Percentiles rank a stretch among this genome's conserved stretches.
phyloP scores from a whole-genome alignment of 2,329 filamentous ascomycete species.

The Rosellinia necatrix region DNA sequence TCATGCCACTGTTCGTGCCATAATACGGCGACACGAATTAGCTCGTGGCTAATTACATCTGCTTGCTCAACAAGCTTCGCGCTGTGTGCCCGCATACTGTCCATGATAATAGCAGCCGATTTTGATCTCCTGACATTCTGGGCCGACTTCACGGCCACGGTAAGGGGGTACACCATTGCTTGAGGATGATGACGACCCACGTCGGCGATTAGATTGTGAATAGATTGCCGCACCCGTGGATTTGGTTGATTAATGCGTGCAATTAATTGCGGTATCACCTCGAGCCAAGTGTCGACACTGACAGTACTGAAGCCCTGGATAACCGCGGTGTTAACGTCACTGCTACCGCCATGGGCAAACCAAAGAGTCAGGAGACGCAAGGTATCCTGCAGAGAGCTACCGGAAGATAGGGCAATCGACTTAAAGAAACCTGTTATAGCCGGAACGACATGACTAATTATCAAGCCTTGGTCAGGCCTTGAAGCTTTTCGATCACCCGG shows the following conservation, averaged over 20 bases:
- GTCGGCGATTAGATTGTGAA: conserved; percentile 90
- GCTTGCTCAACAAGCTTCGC: conserved; percentile 92
- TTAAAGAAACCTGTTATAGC: conserved; percentile 97
- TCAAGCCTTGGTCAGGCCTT: conserved; percentile 64
- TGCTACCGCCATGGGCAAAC: conserved; percentile 90
- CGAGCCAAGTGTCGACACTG: conserved; percentile 96
- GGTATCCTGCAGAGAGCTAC: conserved; percentile 94
- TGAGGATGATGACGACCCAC: conserved; percentile 95
- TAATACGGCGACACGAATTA: conserved; percentile 93
- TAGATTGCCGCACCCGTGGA: conserved; percentile 81
- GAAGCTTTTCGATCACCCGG: conserved; percentile 60
- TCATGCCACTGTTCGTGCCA: conserved; percentile 99
- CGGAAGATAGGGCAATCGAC: conserved; percentile 88
- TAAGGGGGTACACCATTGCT: conserved; percentile 93
- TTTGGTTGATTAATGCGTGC: conserved; percentile 97
- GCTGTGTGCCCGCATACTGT: conserved; percentile 95
- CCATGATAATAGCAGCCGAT: conserved; percentile 93
- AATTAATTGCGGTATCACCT: conserved; percentile 96
- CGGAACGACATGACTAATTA: conserved; percentile 89
- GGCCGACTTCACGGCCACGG: conserved; percentile 93
- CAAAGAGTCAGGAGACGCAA: conserved; percentile 90
- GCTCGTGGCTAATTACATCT: conserved; percentile 90
- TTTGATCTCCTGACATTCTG: conserved; percentile 82
- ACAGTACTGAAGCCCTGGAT: conserved; percentile 90
- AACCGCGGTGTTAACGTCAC: conserved; percentile 86